phyloP scores from a whole-genome alignment of 148 eudicot species.

The Camellia sinensis region DNA sequence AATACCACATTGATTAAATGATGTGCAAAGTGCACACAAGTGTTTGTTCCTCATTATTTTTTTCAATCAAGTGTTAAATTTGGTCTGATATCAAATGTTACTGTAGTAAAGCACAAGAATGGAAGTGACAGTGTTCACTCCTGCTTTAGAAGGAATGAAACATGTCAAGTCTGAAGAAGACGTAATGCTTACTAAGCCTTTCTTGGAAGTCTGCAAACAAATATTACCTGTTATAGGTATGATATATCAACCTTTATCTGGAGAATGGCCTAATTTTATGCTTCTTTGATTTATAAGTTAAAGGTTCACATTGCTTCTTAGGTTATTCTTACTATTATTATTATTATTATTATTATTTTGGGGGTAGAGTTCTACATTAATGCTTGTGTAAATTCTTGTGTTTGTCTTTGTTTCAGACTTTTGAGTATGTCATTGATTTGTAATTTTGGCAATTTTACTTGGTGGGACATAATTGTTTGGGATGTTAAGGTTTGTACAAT shows the following conservation, averaged over 20 bases:
- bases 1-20: background rate
- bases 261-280: background rate
- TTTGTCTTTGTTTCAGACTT: background rate
- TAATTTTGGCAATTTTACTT: too few species aligned
- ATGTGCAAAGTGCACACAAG: background rate
- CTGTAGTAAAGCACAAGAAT: conserved; percentile 35
- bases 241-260: background rate
- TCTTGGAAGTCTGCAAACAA: conserved; percentile 75
- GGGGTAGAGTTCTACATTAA: background rate
- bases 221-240: conserved; percentile 77
- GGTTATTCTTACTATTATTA: background rate
- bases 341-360: background rate
- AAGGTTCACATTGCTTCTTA: background rate
- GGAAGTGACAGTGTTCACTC: conserved; percentile 65
- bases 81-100: conserved; percentile 10
- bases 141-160: conserved; percentile 65
- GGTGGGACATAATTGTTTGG: too few species aligned
- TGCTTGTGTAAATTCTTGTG: background rate
- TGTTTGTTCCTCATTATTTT: background rate
- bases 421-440: too few species aligned
- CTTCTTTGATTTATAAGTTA: background rate
- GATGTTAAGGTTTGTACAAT: too few species aligned
- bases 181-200: conserved; percentile 59
- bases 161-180: conserved; percentile 69
- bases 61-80: background rate